Percentiles rank a stretch among this genome's conserved stretches.
Conservation (phyloP, 352 stramenopile species). For the Globisporangium yorkense region DNA sequence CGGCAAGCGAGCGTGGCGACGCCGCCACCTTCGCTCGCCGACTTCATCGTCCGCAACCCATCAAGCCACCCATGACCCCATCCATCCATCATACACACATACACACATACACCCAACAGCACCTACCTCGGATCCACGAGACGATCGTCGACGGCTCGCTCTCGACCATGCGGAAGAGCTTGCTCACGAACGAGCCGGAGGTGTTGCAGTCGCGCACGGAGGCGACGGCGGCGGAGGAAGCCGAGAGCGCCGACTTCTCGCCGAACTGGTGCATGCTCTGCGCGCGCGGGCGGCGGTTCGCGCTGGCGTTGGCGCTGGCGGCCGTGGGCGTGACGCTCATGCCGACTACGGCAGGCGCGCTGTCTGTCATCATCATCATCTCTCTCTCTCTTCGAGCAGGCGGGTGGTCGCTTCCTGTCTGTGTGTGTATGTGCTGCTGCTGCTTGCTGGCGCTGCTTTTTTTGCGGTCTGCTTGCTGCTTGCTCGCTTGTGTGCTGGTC, state of each 20-base stretch:
- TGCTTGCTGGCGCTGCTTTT: slow-evolving; percentile 4
- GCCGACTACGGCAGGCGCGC: neutral
- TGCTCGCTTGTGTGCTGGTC: slow-evolving; percentile 13
- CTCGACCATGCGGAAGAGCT: slow-evolving; percentile 84
- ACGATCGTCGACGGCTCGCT: slow-evolving; percentile 74
- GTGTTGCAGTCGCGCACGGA: slow-evolving; percentile 38
- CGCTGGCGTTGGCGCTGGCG: slow-evolving; percentile 5
- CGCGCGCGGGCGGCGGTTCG: slow-evolving; percentile 32
- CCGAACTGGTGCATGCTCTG: slow-evolving; percentile 51
- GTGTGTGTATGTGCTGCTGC: neutral
- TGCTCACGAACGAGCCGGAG: slow-evolving; percentile 81
- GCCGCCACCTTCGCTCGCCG: neutral
- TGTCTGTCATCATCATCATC: slow-evolving; percentile 15
- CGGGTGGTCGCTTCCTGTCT: neutral
- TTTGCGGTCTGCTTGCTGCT: neutral
- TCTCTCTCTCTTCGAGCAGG: neutral
- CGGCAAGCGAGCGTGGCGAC: neutral
- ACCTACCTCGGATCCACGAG: slow-evolving; percentile 65
- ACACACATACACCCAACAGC: neutral
- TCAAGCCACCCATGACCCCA: neutral
- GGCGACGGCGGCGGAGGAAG: neutral
- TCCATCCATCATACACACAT: neutral
- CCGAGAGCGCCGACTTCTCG: slow-evolving; percentile 4
- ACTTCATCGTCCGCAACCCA: neutral
- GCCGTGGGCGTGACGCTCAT: slow-evolving; percentile 10